These are phyloP conservation scores for Saccharomycopsis amapae DNA, from an alignment of 805 yeast genomes.

Conservation along the genomic window DNA sequence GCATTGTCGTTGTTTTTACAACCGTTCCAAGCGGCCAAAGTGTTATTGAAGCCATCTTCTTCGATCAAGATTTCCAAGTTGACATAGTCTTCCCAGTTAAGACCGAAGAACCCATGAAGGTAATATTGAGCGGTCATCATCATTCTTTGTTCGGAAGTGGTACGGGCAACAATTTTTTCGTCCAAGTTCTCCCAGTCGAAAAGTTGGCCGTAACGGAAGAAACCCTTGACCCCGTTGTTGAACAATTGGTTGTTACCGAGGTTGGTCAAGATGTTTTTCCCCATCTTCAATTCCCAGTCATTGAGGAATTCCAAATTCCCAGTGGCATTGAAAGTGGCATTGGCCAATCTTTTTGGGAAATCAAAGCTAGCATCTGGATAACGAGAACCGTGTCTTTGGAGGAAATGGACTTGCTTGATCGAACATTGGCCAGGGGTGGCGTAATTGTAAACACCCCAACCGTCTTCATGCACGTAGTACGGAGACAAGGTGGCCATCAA, in stretches of 20 bases:
- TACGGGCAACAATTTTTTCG: constrained; percentile 21
- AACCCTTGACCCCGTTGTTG: constrained; percentile 22
- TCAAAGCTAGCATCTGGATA: constrained; percentile 43
- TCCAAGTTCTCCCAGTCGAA: constrained; percentile 8
- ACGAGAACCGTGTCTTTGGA: constrained; percentile 77
- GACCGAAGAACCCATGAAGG: constrained; percentile 43
- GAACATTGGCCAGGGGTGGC: constrained; percentile 34
- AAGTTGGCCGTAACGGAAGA: constrained; percentile 23
- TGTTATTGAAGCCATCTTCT: constrained; percentile 22
- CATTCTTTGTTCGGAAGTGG: constrained; percentile 42
- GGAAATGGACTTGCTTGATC: constrained; percentile 59
- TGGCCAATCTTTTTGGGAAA: constrained; percentile 32
- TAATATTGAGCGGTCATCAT: constrained; percentile 40
- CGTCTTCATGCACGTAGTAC: constrained; percentile 21
- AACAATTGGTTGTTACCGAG: constrained; percentile 24
- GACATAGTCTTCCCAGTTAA: constrained; percentile 22
- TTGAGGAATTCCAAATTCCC: constrained; percentile 51
- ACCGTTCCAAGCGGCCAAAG: constrained; percentile 19
- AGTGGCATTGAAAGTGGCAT: constrained; percentile 25
- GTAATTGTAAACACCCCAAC: constrained; percentile 24
- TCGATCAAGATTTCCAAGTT: constrained; percentile 22
- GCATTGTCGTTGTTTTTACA: constrained; percentile 20
- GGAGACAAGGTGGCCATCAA: constrained; percentile 22
- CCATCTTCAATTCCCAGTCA: constrained; percentile 29
- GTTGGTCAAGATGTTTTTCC: constrained; percentile 19